phyloP scores from a whole-genome alignment of 2,329 filamentous ascomycete species.

The Thelonectria blattea region DNA sequence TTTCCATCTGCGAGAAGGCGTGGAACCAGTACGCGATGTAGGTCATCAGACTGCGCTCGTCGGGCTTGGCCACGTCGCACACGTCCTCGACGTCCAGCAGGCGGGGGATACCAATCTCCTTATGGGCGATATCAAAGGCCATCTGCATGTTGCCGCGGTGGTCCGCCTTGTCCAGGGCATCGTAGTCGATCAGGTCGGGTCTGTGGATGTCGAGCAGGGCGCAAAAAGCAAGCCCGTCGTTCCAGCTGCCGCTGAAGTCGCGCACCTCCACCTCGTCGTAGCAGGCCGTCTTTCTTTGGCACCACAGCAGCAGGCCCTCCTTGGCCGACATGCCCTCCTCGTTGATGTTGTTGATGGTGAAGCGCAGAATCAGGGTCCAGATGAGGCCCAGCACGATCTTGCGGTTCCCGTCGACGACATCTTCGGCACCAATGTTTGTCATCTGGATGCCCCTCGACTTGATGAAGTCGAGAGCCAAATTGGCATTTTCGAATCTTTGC shows the following conservation, averaged over 20 bases:
- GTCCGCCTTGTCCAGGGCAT: conserved; percentile 90
- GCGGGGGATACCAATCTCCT: conserved; percentile 96
- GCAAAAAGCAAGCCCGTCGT: conserved; percentile 95
- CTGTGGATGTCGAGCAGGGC: conserved; percentile 95
- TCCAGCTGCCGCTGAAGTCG: conserved; percentile 97
- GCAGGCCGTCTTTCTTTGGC: conserved; percentile 96
- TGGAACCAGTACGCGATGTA: conserved; percentile 99
- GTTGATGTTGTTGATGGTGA: conserved; percentile 99
- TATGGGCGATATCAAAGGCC: conserved; percentile 93
- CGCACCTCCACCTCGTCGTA: conserved; percentile 96
- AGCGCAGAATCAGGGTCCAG: conserved; percentile 97
- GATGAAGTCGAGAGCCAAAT: conserved; percentile 92
- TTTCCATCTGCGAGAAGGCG: conserved; percentile 98
- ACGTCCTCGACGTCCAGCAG: conserved; percentile 98
- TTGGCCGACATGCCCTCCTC: conserved; percentile 97
- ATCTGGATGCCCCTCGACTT: conserved; percentile 90
- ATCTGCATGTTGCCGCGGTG: conserved; percentile 97
- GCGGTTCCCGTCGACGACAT: conserved; percentile 95
- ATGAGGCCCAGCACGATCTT: conserved; percentile 98
- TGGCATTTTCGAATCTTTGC: conserved; percentile 97
- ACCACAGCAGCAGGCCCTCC: conserved; percentile 94
- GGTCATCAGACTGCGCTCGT: conserved; percentile 97
- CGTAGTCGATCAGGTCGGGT: conserved; percentile 96
- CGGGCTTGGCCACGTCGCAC: conserved; percentile 92
- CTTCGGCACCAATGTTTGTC: conserved; percentile 98